Evolutionary conservation across 192 early-diverging fungal species (phyloP), one percentile per base, ranked within the genome.

Genomic region (Coemansia javaensis): DNA sequence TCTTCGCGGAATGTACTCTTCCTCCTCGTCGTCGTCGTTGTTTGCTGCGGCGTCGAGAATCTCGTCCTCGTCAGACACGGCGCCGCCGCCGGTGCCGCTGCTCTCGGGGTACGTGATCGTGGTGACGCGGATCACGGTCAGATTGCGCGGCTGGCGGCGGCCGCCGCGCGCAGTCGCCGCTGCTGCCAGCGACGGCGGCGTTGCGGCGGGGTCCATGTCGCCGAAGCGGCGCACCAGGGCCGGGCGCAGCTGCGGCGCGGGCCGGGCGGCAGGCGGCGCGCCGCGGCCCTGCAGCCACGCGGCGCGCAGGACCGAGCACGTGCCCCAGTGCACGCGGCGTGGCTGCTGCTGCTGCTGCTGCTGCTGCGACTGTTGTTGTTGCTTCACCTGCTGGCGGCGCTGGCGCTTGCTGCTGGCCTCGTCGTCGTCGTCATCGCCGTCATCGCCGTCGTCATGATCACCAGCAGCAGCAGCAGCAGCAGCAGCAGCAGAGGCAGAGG

Each of bases 71-170:
- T 50, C 47, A n/a, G 48, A 18, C 1, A 36, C 18, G 18, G n/a
- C n/a, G n/a, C n/a, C n/a, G n/a, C n/a, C n/a, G n/a, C n/a, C n/a
- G n/a, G n/a, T n/a, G n/a, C n/a, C n/a, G n/a, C n/a, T n/a, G n/a
- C 50, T 37, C 3, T 57, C 39, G 1, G 59, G 59, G 10, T 70
- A 70, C 42, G 53, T 46, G 35, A 70, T 62, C 14, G 55, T 59
- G 0, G 66, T 38, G 17, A 70, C 66, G 1, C 50, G 48, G 31
- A 70, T 47, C 2, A 59, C 24, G 1, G 56, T 45, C 16, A 63
- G 21, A 7, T 39, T 43, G 4, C 43, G 17, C 11, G 46, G 17
- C n/a, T 42, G 53, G 9, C 25, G 43, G 9, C n/a, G 42, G 35
- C 24, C 16, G 1, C 24, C 31, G 27, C 20, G 32, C 28, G 38